These are phyloP conservation scores for Calonectria naviculata DNA, from an alignment of 2,329 filamentous ascomycete species.

Conservation along the genomic window DNA sequence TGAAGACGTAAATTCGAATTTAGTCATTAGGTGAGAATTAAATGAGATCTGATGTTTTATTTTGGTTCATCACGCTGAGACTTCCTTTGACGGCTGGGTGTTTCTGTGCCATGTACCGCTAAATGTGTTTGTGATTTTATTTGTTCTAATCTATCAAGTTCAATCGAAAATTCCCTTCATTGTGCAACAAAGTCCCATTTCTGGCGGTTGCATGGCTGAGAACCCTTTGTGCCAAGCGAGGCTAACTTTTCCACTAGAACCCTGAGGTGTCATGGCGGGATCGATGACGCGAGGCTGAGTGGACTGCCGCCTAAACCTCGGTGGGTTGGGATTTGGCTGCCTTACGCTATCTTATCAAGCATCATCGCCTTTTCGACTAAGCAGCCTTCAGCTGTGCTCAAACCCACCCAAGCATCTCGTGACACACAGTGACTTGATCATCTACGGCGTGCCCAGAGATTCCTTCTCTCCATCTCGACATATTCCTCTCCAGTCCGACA, in stretches of 20 bases:
- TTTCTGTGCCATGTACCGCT: no score
- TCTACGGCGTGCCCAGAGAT: background rate
- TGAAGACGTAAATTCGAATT: no score
- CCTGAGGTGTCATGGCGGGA: background rate
- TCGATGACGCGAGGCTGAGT: constrained; percentile 20
- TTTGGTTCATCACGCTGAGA: no score
- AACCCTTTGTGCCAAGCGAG: no score
- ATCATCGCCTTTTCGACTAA: constrained; percentile 41
- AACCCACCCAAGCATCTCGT: constrained; percentile 21
- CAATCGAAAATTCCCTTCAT: no score
- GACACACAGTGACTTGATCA: constrained; percentile 8
- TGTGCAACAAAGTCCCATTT: no score
- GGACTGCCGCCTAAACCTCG: constrained; percentile 37
- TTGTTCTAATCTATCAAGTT: no score
- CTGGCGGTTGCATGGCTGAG: no score
- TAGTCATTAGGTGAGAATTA: no score
- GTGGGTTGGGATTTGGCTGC: constrained; percentile 34
- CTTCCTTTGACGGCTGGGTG: no score
- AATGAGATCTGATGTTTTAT: no score
- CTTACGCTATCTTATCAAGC: constrained; percentile 45
- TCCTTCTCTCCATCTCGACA: background rate
- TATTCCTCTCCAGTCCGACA: background rate
- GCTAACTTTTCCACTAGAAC: background rate
- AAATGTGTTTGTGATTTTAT: no score
- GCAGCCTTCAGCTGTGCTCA: constrained; percentile 29